phyloP scores from a whole-genome alignment of 805 yeast genomes.

The Dipodascus albidus region DNA sequence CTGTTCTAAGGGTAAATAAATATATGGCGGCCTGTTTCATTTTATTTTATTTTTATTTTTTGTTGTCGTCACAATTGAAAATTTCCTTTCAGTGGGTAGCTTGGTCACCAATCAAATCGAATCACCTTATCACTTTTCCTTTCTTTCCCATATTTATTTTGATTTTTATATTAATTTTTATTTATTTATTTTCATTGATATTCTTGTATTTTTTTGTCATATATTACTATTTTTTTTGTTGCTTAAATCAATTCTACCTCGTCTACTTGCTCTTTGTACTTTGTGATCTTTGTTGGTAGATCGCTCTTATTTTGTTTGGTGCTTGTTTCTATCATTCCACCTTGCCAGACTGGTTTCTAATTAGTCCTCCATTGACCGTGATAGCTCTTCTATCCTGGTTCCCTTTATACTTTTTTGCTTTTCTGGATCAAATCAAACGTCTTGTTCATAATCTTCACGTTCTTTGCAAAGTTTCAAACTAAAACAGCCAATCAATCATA shows the following conservation, averaged over 20 bases:
- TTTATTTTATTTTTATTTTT: too few species aligned
- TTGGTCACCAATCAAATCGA: conserved; percentile 1
- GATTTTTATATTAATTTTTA: neutral
- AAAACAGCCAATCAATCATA: neutral
- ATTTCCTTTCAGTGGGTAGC: neutral
- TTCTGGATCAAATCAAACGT: neutral
- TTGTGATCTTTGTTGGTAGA: too few species aligned
- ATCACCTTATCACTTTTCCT: neutral
- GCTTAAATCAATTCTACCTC: conserved; percentile 2
- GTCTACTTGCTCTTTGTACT: neutral
- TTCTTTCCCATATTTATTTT: neutral
- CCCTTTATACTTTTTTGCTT: too few species aligned
- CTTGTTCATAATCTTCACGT: neutral
- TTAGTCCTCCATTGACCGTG: too few species aligned
- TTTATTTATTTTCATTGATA: conserved; percentile 2
- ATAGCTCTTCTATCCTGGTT: too few species aligned
- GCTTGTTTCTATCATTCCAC: too few species aligned
- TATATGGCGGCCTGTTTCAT: too few species aligned
- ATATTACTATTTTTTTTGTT: conserved; percentile 21
- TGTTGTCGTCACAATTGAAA: too few species aligned
- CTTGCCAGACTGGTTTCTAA: too few species aligned
- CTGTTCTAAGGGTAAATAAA: too few species aligned
- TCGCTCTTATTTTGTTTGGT: neutral
- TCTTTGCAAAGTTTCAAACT: neutral
- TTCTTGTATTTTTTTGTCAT: neutral